Evolutionary conservation across 2,329 filamentous ascomycete species (phyloP).

Genomic region (Elsinoe necatrix): DNA sequence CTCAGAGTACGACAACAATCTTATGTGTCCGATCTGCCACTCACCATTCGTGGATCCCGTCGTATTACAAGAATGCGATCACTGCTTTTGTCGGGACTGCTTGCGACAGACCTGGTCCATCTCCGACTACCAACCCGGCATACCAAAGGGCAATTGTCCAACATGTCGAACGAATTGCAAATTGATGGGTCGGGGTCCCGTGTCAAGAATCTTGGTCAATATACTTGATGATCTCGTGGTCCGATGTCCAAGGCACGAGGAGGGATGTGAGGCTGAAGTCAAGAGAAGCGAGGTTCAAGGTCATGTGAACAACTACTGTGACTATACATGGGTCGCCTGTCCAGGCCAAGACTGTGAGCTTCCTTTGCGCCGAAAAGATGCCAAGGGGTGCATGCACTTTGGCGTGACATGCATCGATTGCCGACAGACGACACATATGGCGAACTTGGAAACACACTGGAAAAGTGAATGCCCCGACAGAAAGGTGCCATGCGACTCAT

Average conservation of each 20-base stretch:
- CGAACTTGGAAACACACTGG: slow-evolving; percentile 41
- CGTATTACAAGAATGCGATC: slow-evolving; percentile 49
- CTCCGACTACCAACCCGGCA: slow-evolving; percentile 28
- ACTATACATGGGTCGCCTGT: slow-evolving; percentile 47
- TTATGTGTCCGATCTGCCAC: slow-evolving; percentile 58
- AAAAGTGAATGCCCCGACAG: slow-evolving; percentile 42
- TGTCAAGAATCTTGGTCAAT: slow-evolving; percentile 48
- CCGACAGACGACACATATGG: slow-evolving; percentile 45
- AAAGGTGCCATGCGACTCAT: slow-evolving; percentile 36
- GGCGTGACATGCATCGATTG: slow-evolving; percentile 47
- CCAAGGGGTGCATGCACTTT: slow-evolving; percentile 47
- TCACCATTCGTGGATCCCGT: slow-evolving; percentile 53
- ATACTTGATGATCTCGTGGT: slow-evolving; percentile 56
- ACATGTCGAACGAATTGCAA: slow-evolving; percentile 44
- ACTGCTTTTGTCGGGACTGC: slow-evolving; percentile 55
- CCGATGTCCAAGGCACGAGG: slow-evolving; percentile 47
- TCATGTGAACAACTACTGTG: slow-evolving; percentile 54
- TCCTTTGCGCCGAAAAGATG: slow-evolving; percentile 47
- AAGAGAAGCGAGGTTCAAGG: slow-evolving; percentile 50
- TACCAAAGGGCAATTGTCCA: slow-evolving; percentile 41
- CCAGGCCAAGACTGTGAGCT: slow-evolving; percentile 42
- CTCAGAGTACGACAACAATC: slow-evolving; percentile 47
- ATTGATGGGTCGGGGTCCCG: slow-evolving; percentile 30
- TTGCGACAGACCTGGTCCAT: slow-evolving; percentile 42
- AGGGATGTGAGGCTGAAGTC: slow-evolving; percentile 47